phyloP scores from a whole-genome alignment of 2,329 filamentous ascomycete species.

The Chrysoporthe deuterocubensis region DNA sequence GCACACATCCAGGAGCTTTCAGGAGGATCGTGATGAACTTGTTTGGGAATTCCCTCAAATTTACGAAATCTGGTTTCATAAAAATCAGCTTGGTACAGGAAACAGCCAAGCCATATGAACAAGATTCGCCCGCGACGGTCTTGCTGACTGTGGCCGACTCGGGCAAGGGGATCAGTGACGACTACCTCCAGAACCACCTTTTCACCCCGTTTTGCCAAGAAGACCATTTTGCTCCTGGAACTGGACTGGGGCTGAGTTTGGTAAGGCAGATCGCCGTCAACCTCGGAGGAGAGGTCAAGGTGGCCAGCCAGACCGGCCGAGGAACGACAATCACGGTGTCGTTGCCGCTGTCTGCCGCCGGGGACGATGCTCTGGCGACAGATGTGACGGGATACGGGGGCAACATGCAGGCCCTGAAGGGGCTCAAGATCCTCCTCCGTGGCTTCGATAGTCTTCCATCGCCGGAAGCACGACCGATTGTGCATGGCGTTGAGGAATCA shows the following conservation, averaged over 20 bases:
- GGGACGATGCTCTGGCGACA: neutral
- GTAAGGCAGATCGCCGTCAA: slow-evolving; percentile 63
- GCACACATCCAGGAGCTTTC: slow-evolving; percentile 54
- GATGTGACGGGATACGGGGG: slow-evolving; percentile 37
- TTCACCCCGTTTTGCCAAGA: slow-evolving; percentile 71
- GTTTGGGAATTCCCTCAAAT: slow-evolving; percentile 58
- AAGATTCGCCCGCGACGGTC: slow-evolving; percentile 30
- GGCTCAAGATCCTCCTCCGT: slow-evolving; percentile 37
- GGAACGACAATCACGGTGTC: slow-evolving; percentile 44
- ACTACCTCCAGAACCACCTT: slow-evolving; percentile 62
- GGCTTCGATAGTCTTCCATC: slow-evolving; percentile 29
- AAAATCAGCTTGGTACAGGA: slow-evolving; percentile 30
- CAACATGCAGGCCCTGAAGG: slow-evolving; percentile 36
- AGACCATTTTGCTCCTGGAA: slow-evolving; percentile 61
- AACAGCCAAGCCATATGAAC: slow-evolving; percentile 6
- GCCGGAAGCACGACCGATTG: slow-evolving; percentile 1
- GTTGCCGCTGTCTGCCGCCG: slow-evolving; percentile 35
- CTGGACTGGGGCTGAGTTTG: slow-evolving; percentile 68
- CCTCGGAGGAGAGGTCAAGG: slow-evolving; percentile 61
- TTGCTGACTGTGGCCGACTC: slow-evolving; percentile 62
- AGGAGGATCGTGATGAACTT: slow-evolving; percentile 59
- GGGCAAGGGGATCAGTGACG: slow-evolving; percentile 66
- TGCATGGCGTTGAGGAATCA: slow-evolving; percentile 8
- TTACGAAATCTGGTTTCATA: slow-evolving; percentile 42
- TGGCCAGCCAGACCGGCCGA: slow-evolving; percentile 50